phyloP scores from a whole-genome alignment of 192 early-diverging fungal genomes.

The Backusella circina region DNA sequence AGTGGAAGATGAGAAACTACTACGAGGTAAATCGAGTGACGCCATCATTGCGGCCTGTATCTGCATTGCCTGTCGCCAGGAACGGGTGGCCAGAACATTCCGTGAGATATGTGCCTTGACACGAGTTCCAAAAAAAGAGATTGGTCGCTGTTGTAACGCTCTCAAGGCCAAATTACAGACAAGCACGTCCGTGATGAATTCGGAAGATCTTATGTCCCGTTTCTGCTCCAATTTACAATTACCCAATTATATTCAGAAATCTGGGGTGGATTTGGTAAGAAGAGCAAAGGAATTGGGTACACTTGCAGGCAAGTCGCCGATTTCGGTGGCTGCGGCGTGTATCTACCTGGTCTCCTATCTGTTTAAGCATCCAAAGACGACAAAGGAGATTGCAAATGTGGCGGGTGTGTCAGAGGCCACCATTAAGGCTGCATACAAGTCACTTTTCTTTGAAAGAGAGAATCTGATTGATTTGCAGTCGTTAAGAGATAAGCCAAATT shows the following conservation, averaged over 20 bases:
- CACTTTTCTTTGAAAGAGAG: constrained; percentile 56
- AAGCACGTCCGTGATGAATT: constrained; percentile 59
- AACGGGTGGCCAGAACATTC: constrained; percentile 84
- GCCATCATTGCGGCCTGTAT: constrained; percentile 91
- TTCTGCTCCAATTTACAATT: constrained; percentile 83
- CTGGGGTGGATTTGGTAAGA: constrained; percentile 68
- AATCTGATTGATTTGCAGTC: constrained; percentile 51
- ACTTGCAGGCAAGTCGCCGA: constrained; percentile 87
- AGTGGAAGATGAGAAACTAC: constrained; percentile 78
- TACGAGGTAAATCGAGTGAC: constrained; percentile 79
- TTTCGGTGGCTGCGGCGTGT: constrained; percentile 88
- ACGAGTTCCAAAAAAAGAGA: constrained; percentile 91
- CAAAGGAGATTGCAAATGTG: constrained; percentile 77
- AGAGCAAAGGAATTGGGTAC: constrained; percentile 75
- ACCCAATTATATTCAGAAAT: constrained; percentile 61
- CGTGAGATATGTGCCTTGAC: constrained; percentile 92
- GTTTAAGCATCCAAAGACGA: constrained; percentile 61
- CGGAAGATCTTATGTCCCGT: constrained; percentile 73
- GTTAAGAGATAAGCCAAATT: constrained; percentile 34
- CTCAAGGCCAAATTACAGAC: constrained; percentile 56
- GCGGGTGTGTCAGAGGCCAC: constrained; percentile 96
- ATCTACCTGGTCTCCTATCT: constrained; percentile 85
- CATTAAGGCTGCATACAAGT: constrained; percentile 82
- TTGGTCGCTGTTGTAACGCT: constrained; percentile 80
- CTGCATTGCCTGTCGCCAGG: constrained; percentile 88